Base-by-base conservation (phyloP, 306 rosid species). In the Sicyos edulis region DNA sequence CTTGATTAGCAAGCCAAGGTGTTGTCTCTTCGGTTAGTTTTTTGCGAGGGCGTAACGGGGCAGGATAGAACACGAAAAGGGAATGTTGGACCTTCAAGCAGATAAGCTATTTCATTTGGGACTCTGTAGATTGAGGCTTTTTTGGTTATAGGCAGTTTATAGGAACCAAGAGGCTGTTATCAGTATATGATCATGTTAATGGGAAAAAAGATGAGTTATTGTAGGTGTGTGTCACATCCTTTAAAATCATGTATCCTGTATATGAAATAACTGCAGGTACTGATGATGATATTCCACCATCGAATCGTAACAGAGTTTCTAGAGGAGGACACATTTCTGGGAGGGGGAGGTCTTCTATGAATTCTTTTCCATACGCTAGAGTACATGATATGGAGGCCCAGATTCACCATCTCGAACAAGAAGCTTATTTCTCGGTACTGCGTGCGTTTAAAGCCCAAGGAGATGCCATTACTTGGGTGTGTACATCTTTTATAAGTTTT, bases 401-500 rank as follows among this genome's bases (percentile, higher is more conserved):
- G 56, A 84, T 84, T 59, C 87, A 84, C 70, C 78, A 19, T 55
- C 80, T 84, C 56, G 87, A 84, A 73, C 83, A 81, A 76, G 87
- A 84, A 81, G 87, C 85, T 2, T 84, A 84, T 37, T 78, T 81
- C 72, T 78, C 87, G 10, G 85, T 84, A 55, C 67, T 84, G 54
- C 85, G 87, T 65, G 87, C 87, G 9, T 84, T 84, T 70, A 84
- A 79, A 78, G 87, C 87, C 53, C 87, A 84, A 78, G 77, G 83
- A 2, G 87, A 84, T 81, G 87, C 87, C 75, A 81, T 84, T 72
- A 78, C 87, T 63, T 84, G 87, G 87, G 87, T 84, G 54, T 20
- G 37, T 76, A 12, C 69, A 69, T 79, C 74, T 12, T 77, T 66
- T 51, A 77, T 40, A 49, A 49, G 20, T 15, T 24, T 29, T 24